Base-by-base conservation (phyloP, 2,329 filamentous ascomycete genomes). In the Nothophaeocryptopus gaeumannii region DNA sequence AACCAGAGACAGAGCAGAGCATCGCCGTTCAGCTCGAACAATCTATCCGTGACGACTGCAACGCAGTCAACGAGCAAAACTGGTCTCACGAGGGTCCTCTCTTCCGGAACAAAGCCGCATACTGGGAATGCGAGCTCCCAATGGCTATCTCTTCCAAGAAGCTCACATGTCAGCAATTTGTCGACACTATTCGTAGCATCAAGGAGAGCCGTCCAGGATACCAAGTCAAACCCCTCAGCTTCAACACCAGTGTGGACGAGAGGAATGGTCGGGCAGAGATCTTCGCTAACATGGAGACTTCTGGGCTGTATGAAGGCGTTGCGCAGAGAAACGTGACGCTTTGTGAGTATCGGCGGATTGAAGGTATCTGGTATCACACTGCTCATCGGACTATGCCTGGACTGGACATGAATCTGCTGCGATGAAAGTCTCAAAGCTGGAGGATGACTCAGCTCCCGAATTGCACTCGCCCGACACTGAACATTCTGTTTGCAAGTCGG, bases 381-480 rank as follows among this genome's bases (percentile, higher is more conserved):
- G 35, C 32, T 15, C 51, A 53, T 35, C 16, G 42, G 33, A 50
- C 51, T 15, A 53, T 53, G 51, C 51, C 46, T 34, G 51, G 51
- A 2, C 50, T 53, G 41, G 47, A 53, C 14, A 45, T 45, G 10
- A 52, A 41, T 30, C 36, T 47, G 38, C 31, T 40, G 5, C 31
- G 38, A 36, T 40, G 45, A 47, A 29, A 7, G 20, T 26, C 20
- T 26, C 20, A 7, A 26, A 7, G 7, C 20, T 26, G n/a, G n/a
- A n/a, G n/a, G n/a, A n/a, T n/a, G n/a, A n/a, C n/a, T n/a, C n/a
- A n/a, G n/a, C n/a, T n/a, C n/a, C n/a, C n/a, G n/a, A n/a, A n/a
- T n/a, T n/a, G n/a, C n/a, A n/a, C n/a, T n/a, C n/a, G n/a, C n/a
- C n/a, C n/a, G n/a, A n/a, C n/a, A n/a, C n/a, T n/a, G n/a, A n/a